Percentiles rank a stretch among this genome's conserved stretches.
Conservation (phyloP, 208 protist genomes). For the Porcisia deanei region DNA sequence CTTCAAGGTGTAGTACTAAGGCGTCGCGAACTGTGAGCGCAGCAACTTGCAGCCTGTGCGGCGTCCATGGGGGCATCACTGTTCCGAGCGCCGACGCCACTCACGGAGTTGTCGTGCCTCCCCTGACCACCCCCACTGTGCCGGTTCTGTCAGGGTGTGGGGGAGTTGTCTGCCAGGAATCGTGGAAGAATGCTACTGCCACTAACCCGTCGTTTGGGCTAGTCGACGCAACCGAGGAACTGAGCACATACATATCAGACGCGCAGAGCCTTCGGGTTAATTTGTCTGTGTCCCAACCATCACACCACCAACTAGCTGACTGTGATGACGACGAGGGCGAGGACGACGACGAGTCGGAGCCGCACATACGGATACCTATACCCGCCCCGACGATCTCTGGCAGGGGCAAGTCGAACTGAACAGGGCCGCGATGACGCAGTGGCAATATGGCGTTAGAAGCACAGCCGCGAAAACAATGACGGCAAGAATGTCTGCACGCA, state of each 20-base stretch:
- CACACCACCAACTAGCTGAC: background rate
- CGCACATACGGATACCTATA: constrained; percentile 10
- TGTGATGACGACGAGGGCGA: constrained; percentile 13
- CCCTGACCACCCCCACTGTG: background rate
- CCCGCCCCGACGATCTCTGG: constrained; percentile 9
- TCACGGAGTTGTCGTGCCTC: background rate
- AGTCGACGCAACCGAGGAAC: too few relatives aligned
- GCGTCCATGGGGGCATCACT: background rate
- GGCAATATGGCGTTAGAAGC: background rate
- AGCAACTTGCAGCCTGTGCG: background rate
- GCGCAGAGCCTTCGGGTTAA: background rate
- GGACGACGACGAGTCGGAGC: constrained; percentile 13
- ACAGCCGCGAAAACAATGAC: background rate
- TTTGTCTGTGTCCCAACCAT: background rate
- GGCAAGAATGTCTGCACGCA: background rate
- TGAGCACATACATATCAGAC: background rate
- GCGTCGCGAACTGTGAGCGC: background rate
- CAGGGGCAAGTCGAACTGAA: background rate
- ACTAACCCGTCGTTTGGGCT: background rate
- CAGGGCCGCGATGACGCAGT: background rate
- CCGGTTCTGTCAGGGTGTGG: too few relatives aligned
- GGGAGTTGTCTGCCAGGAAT: background rate
- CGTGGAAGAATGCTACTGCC: background rate
- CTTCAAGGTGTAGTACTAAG: background rate
- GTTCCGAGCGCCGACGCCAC: background rate